Base-by-base conservation (phyloP, 2,329 filamentous ascomycete species). In the Penicillium sp. region DNA sequence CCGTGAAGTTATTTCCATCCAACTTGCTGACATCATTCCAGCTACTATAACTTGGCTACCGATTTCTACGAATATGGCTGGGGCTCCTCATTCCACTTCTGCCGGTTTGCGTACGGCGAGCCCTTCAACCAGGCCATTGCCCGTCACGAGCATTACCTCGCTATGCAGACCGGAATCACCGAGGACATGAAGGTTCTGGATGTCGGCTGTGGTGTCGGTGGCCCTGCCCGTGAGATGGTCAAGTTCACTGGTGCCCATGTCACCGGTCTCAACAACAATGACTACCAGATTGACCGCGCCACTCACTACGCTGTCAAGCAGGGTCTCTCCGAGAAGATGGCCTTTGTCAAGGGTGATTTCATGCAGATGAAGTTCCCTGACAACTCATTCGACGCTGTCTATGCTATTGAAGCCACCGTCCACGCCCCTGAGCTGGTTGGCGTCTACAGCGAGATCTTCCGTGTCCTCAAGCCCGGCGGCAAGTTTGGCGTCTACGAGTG, bases 311-410 rank as follows among this genome's bases (percentile, higher is more conserved):
- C 90, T 3, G 73, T 79, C 53, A 88, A 89, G 72, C 88, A 95
- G 73, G 84, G 85, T 44, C 76, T 97, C 45, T 79, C 84, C 1
- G 71, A 88, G 64, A 89, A 95, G 75, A 75, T 95, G 58, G 79
- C 79, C 54, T 97, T 89, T 63, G 85, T 89, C 66, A 96, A 97
- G 80, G 91, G 90, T 45, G 91, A 97, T 66, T 98, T 98, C 70
- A 97, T 97, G 91, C 89, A 95, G 83, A 95, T 97, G 88, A 84
- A 84, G 24, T 97, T 97, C 76, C 84, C 87, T 40, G 87, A 93
- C 65, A 88, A 94, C 77, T 82, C 77, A 18, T 97, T 97, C 71
- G 93, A 97, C 62, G 90, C 89, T 48, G 88, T 96, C 45, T 97
- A 97, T 67, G 91, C 90, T 46, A 97, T 98, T 59, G 93, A 98